Evolutionary conservation across 495 filamentous ascomycete genomes (phyloP), one percentile per base, ranked within the genome.

Genomic region (Penicillium lagena): DNA sequence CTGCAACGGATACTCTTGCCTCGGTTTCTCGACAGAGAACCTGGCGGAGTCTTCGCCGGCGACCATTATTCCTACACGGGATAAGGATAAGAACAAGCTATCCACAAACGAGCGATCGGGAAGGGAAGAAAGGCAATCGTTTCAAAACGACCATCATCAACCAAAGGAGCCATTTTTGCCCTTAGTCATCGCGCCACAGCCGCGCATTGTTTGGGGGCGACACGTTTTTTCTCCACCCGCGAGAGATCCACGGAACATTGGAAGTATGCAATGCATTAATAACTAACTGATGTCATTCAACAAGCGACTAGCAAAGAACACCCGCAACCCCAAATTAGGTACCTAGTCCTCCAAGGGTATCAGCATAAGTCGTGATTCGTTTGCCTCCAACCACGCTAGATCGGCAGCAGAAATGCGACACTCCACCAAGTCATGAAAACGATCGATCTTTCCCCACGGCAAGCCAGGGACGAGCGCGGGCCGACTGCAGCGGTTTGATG

Each of bases 361-460:
- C 54, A 60, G 50, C 48, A 44, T 55, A 47, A 59, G 46, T 58
- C 57, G 54, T 58, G 51, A 58, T 48, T 55, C 54, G 33, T 58
- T 35, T 15, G 11, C 40, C 49, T 43, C 49, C 43, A 43, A 0
- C 22, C 22, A 22, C 22, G 32, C n/a, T 12, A 34, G 32, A 51
- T 49, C 29, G 46, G 45, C 54, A 52, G 35, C 33, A 47, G 34
- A 12, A 52, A 48, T 41, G 42, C 51, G 50, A 58, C 43, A 29
- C 39, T 37, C 49, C 46, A n/a, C 14, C 14, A 11, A 38, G 37
- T 22, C 11, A 44, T 29, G 4, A 11, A 28, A 22, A 22, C 22
- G 22, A 22, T 22, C 2, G 2, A 22, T 22, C 22, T 0, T 3
- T 22, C 22, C 3, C 22, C 22, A 3, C 0, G 22, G 2, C 22